These are phyloP conservation scores for Cyathus olla DNA, from an alignment of 1,284 basidiomycete species.

Conservation along the genomic window DNA sequence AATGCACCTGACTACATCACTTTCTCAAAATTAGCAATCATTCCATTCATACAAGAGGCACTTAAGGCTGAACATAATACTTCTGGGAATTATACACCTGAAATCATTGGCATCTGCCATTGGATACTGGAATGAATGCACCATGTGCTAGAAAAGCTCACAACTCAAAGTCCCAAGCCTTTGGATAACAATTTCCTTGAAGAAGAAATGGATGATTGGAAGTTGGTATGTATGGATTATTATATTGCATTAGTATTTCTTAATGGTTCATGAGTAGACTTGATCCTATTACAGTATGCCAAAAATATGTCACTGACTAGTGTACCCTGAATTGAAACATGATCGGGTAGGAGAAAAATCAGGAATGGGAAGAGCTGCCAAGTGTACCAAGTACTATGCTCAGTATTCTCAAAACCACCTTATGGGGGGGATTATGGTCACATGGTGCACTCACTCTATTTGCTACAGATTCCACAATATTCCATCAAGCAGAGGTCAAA, in stretches of 20 bases:
- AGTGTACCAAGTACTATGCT: constrained; percentile 45
- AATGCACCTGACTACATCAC: not conserved
- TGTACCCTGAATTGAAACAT: no score
- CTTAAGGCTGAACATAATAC: not conserved
- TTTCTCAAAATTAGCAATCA: no score
- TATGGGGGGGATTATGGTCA: constrained; percentile 44
- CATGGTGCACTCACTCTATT: constrained; percentile 48
- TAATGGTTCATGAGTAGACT: constrained; percentile 16
- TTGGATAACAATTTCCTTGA: no score
- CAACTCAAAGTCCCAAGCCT: no score
- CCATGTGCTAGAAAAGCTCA: no score
- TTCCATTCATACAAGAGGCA: not conserved
- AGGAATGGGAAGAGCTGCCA: constrained; percentile 20
- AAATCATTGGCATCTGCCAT: no score
- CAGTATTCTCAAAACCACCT: constrained; percentile 38
- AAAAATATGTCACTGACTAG: constrained; percentile 25
- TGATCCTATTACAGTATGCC: constrained; percentile 34
- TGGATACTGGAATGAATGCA: no score
- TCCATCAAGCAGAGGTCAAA: no score
- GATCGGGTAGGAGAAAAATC: constrained; percentile 13
- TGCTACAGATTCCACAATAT: constrained; percentile 55
- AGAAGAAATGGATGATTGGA: no score
- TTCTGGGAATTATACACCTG: not conserved
- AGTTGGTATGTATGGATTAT: no score
- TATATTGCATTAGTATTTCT: no score